Evolutionary conservation across 352 stramenopile species (phyloP), one percentile per base, ranked within the genome.

Genomic region (Phytophthora podocarpi): DNA sequence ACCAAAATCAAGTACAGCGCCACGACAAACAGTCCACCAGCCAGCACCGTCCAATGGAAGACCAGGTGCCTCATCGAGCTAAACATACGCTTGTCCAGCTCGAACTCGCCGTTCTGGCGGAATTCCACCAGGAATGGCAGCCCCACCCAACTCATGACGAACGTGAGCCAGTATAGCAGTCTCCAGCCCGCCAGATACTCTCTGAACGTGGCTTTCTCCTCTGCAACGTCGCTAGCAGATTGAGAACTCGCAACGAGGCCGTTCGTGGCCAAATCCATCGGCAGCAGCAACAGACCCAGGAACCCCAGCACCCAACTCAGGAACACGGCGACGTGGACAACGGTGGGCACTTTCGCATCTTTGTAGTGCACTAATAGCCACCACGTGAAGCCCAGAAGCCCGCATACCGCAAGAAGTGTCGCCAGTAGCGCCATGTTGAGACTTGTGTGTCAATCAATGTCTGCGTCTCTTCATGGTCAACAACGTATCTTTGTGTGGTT

Each of bases 51-150:
- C 77, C 82, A 90, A 63, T 87, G 79, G 13, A 89, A 70, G 5
- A 90, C 24, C 18, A 92, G 42, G 5, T 54, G 66, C 8, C 39
- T 49, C 1, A 89, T n/a, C 8, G 83, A 84, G 20, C 59, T 69
- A 1, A 67, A 2, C 3, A 87, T 12, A 1, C 74, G 70, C 20
- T 74, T 60, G 15, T 78, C 55, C 9, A 81, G 30, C 16, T 61
- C 51, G 55, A 92, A 90, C 66, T 89, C 80, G 16, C 83, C 83
- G 52, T 77, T 85, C 41, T 85, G 79, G 3, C 64, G 52, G 46
- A 82, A 85, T 66, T 92, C 83, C 36, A 74, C 66, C 15, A 90
- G 61, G n/a, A 89, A 69, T 3, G 83, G 83, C 27, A 92, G 63
- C 24, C 78, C 55, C 28, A 85, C 28, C 80, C 83, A 92, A 41